A percentile compares a stretch with the other conserved stretches of the same genome.
These are phyloP conservation scores for Ogataea zsoltii DNA, from an alignment of 805 yeast species.

Conservation along the genomic window DNA sequence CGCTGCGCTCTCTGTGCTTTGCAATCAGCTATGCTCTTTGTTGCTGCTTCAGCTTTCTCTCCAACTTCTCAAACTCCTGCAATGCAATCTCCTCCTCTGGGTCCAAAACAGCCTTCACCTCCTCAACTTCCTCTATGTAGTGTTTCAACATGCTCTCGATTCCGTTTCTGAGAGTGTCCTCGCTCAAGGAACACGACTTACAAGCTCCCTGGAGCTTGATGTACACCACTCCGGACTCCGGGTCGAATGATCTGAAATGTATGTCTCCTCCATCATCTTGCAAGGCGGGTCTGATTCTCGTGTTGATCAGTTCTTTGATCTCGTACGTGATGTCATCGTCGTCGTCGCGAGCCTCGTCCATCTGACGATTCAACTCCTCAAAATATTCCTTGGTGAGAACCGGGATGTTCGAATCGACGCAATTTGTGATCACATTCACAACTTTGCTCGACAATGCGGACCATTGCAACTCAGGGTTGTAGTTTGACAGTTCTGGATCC, in stretches of 20 bases:
- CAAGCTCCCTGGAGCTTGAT: slow-evolving; percentile 69
- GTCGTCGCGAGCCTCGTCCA: slow-evolving; percentile 46
- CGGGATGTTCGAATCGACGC: slow-evolving; percentile 30
- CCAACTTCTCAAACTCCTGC: slow-evolving; percentile 83
- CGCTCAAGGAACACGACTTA: slow-evolving; percentile 67
- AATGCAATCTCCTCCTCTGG: slow-evolving; percentile 59
- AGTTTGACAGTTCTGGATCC: slow-evolving; percentile 31
- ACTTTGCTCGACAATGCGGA: slow-evolving; percentile 28
- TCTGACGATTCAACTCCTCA: slow-evolving; percentile 21
- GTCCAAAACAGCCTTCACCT: slow-evolving; percentile 45
- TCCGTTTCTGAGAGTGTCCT: slow-evolving; percentile 66
- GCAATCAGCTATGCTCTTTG: slow-evolving; percentile 14
- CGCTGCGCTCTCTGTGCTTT: background rate
- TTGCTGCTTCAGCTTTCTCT: slow-evolving; percentile 49
- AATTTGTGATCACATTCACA: slow-evolving; percentile 24
- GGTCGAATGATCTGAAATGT: slow-evolving; percentile 61
- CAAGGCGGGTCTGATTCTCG: slow-evolving; percentile 70
- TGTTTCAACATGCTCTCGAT: slow-evolving; percentile 71
- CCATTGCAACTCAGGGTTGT: slow-evolving; percentile 37
- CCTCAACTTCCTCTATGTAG: slow-evolving; percentile 66
- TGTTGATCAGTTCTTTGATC: slow-evolving; percentile 68
- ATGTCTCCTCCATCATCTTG: slow-evolving; percentile 79
- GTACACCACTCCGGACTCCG: slow-evolving; percentile 55
- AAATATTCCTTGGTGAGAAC: slow-evolving; percentile 25
- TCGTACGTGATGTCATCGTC: slow-evolving; percentile 67